Evolutionary conservation across 441 rosid species (phyloP).

Genomic region (Biscutella laevigata): DNA sequence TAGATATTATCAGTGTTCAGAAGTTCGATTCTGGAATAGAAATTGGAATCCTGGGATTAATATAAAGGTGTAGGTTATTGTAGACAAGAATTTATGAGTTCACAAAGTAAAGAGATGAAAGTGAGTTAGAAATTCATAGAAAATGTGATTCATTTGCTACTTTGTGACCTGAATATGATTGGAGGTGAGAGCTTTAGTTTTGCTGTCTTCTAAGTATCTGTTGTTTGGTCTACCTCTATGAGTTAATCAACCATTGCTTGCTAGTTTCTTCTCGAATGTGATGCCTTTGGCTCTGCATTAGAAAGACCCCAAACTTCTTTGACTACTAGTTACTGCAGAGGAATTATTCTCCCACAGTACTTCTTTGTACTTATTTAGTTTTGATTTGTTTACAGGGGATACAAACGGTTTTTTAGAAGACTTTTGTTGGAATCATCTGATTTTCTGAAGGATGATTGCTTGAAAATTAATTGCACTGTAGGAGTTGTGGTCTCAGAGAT

Average conservation of each 20-base stretch:
- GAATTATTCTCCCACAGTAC: not conserved
- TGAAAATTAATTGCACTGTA: conserved; percentile 60
- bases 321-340: not conserved
- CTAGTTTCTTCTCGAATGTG: not conserved
- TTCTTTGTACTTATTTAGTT: not conserved
- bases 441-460: conserved; percentile 58
- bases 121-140: not conserved
- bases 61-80: not conserved
- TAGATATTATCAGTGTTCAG: not conserved
- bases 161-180: not conserved
- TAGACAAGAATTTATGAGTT: not conserved
- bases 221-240: not conserved
- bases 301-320: not conserved
- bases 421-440: conserved; percentile 57
- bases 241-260: not conserved
- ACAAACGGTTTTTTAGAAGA: conserved; percentile 62
- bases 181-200: not conserved
- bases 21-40: not conserved
- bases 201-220: not conserved
- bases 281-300: not conserved
- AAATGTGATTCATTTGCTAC: not conserved
- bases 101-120: not conserved
- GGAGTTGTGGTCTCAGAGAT: conserved; percentile 69
- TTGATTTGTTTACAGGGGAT: conserved; percentile 41
- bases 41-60: not conserved